These are phyloP conservation scores for Byssoonygena ceratinophila DNA, from an alignment of 2,329 filamentous ascomycete genomes.

Conservation along the genomic window DNA sequence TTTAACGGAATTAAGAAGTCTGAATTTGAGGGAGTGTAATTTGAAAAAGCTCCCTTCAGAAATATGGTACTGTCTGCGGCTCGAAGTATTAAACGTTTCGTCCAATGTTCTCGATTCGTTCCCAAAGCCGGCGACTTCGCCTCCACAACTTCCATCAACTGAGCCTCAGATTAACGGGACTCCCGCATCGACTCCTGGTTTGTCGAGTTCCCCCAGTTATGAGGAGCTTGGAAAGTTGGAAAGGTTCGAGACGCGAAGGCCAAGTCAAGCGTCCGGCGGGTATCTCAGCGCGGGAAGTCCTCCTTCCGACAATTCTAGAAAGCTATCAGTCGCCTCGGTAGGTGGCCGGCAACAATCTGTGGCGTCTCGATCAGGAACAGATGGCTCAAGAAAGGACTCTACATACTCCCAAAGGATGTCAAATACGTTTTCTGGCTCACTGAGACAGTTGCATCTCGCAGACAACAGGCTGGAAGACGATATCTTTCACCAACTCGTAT, in stretches of 20 bases:
- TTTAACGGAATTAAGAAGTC: conserved; percentile 67
- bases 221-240: conserved; percentile 65
- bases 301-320: conserved; percentile 54
- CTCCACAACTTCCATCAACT: conserved; percentile 50
- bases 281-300: conserved; percentile 66
- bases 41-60: conserved; percentile 78
- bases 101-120: conserved; percentile 88
- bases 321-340: conserved; percentile 74
- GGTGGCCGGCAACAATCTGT: conserved; percentile 75
- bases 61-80: conserved; percentile 85
- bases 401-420: conserved; percentile 67
- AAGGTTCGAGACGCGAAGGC: conserved; percentile 56
- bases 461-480: conserved; percentile 93
- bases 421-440: conserved; percentile 77
- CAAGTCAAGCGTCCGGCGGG: conserved; percentile 72
- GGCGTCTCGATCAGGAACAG: conserved; percentile 55
- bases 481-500: conserved; percentile 79
- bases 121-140: conserved; percentile 63
- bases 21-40: conserved; percentile 91
- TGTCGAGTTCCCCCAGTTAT: conserved; percentile 57
- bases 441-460: conserved; percentile 75
- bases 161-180: conserved; percentile 24
- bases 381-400: conserved; percentile 71
- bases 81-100: conserved; percentile 88
- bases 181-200: conserved; percentile 37